Evolutionary conservation across 768 basidiomycete genomes (phyloP), one percentile per base, ranked within the genome.

Genomic region (Dentipellis fragilis): DNA sequence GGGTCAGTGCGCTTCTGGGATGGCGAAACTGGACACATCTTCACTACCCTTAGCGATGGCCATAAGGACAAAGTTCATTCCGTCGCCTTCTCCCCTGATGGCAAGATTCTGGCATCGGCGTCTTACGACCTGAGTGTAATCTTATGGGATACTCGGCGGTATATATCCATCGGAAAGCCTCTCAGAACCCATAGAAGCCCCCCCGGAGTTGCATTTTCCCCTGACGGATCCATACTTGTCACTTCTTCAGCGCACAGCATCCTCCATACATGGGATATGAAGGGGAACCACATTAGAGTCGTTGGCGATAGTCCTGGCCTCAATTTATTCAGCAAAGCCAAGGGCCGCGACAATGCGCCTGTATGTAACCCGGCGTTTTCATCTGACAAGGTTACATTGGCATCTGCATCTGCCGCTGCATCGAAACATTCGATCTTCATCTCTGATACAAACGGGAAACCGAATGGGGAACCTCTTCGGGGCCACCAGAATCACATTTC

Each of bases 31-130:
- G 42, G 42, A n/a, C n/a, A 45, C 42, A 17, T 45, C n/a, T 45
- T 45, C 19, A 19, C n/a, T 10, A 45, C 64, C 29, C 68, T 79
- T 55, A 67, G 68, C 58, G 76, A 29, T 29, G 29, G 29, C 7
- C 78, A 79, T 66, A 72, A 69, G 53, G 76, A 79, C 58, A 72
- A 71, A 29, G 77, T 79, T 21, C 78, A 78, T 68, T 73, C 72
- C 22, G 76, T 79, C 36, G 72, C 74, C 2, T 79, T 79, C 66
- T 72, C 73, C 11, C 76, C 76, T 1, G 58, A 59, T 21, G 58
- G 60, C 12, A 42, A 38, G 21, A 17, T 22, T 21, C 35, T 53
- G 21, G 52, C 34, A 3, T 53, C 52, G 11, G 56, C 56, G 3
- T 54, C 59, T 1, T 9, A 12, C 8, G 61, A 62, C 53, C 39